Conservation (phyloP, 345 rosid species). For the Mangifera indica region DNA sequence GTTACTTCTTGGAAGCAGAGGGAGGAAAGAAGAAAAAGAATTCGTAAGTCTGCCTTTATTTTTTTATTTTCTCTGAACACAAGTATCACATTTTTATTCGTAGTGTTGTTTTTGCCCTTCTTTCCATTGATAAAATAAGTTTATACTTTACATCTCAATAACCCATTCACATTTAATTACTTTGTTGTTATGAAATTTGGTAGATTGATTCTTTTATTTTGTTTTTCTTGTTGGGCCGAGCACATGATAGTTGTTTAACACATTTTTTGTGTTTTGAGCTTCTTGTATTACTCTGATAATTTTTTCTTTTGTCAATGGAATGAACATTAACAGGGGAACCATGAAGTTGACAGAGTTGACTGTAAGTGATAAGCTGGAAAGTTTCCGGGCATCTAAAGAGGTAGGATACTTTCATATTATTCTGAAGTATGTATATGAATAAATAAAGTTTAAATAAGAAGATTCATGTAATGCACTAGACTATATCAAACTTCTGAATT, state of each 20-base stretch:
- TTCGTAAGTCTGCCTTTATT: constrained; percentile 34
- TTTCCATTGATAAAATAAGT: not conserved
- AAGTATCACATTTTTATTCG: not conserved
- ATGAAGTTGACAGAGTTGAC: constrained; percentile 67
- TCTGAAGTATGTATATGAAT: not conserved
- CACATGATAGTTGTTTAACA: not conserved
- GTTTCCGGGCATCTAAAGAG: constrained; percentile 88
- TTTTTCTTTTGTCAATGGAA: constrained; percentile 18
- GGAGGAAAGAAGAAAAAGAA: constrained; percentile 39
- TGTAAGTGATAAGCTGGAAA: constrained; percentile 77
- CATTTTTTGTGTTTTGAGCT: not conserved
- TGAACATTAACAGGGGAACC: constrained; percentile 47
- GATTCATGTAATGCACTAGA: not conserved
- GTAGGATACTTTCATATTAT: constrained; percentile 32
- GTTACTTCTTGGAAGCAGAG: constrained; percentile 75
- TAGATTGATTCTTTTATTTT: constrained; percentile 2
- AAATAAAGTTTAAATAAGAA: not conserved
- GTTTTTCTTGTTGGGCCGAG: not conserved
- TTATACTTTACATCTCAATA: constrained; percentile 1
- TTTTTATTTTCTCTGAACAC: not conserved
- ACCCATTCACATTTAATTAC: not conserved
- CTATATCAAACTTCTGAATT: not conserved
- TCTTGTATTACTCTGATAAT: not conserved
- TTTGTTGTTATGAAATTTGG: not conserved
- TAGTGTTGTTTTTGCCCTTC: not conserved